Conservation (phyloP, 2,329 filamentous ascomycete genomes). For the Hymenoscyphus albidus region DNA sequence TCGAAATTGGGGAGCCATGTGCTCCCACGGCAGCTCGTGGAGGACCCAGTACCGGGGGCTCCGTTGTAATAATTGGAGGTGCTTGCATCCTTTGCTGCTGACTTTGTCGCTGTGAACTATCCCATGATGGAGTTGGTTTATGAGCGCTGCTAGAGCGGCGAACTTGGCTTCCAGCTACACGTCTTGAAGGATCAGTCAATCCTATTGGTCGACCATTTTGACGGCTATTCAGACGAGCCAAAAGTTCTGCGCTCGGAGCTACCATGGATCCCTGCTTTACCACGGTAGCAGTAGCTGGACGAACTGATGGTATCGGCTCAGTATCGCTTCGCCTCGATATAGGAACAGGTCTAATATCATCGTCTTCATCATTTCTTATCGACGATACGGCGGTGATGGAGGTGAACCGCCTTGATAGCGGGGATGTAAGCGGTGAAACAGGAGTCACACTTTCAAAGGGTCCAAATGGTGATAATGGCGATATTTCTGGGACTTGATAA, state of each 20-base stretch:
- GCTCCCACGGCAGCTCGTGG: constrained; percentile 18
- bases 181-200: constrained; percentile 30
- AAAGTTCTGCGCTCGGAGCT: constrained; percentile 30
- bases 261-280: constrained; percentile 9
- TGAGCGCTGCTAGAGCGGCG: constrained; percentile 13
- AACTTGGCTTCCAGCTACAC: constrained; percentile 20
- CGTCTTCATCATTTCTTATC: constrained; percentile 9
- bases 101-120: not conserved
- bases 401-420: constrained; percentile 21
- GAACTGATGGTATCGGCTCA: constrained; percentile 18
- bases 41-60: constrained; percentile 8
- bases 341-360: constrained; percentile 15
- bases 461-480: constrained; percentile 8
- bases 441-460: not conserved
- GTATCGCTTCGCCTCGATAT: constrained; percentile 25
- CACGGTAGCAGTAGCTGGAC: not conserved
- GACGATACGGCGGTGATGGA: constrained; percentile 23
- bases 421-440: constrained; percentile 12
- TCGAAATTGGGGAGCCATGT: constrained; percentile 10
- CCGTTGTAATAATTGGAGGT: not conserved
- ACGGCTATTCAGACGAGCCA: constrained; percentile 33
- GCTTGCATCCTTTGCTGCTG: constrained; percentile 5
- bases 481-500: constrained; percentile 17
- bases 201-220: constrained; percentile 28
- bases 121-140: constrained; percentile 16